Evolutionary conservation across 805 yeast genomes (phyloP).

Genomic region (Tetrapisispora nanseiensis): DNA sequence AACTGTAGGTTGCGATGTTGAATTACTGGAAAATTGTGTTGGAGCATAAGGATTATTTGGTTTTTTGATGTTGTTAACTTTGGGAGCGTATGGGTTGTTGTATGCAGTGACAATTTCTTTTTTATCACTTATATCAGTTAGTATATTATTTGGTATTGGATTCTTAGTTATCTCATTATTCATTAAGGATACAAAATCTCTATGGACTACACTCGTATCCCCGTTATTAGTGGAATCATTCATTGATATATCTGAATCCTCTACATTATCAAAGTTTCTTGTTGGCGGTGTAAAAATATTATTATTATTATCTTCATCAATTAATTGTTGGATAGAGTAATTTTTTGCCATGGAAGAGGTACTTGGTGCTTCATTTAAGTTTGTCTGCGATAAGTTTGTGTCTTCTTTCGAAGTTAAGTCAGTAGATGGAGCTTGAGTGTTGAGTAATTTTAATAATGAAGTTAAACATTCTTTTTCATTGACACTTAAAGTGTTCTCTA

Average conservation of each 20-base stretch:
- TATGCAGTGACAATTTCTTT: not conserved
- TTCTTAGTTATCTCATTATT: not conserved
- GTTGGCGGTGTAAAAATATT: not conserved
- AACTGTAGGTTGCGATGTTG: not conserved
- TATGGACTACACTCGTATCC: constrained; percentile 1
- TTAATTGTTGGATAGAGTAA: not conserved
- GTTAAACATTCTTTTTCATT: not conserved
- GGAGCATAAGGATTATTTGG: not conserved
- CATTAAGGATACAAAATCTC: not conserved
- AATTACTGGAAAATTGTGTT: not conserved
- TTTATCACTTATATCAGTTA: not conserved
- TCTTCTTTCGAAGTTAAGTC: too few relatives aligned
- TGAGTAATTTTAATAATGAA: not conserved
- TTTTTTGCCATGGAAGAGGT: not conserved
- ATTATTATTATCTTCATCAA: not conserved
- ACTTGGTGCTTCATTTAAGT: too few relatives aligned
- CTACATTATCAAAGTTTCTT: not conserved
- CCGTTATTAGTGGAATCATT: constrained; percentile 2
- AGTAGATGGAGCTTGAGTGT: too few relatives aligned
- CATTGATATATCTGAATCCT: not conserved
- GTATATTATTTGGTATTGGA: not conserved
- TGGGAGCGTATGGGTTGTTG: not conserved
- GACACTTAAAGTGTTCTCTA: not conserved
- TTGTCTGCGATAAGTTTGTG: too few relatives aligned
- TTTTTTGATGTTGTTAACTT: not conserved